These are phyloP conservation scores for Colletotrichum sp. DNA, from an alignment of 2,329 filamentous ascomycete genomes.

Conservation along the genomic window DNA sequence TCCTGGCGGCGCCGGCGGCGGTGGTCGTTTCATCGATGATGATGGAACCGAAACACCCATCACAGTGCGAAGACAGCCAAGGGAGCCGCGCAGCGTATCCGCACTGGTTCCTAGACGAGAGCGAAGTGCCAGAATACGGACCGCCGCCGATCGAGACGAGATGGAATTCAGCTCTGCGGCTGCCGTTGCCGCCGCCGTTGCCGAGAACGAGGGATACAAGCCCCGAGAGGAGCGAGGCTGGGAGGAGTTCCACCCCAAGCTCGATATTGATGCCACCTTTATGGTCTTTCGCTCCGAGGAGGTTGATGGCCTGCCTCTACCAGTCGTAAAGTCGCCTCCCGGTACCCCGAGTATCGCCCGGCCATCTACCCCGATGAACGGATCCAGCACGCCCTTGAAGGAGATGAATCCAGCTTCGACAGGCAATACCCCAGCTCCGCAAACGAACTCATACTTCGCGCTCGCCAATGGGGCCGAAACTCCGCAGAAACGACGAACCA, in stretches of 20 bases:
- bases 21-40: slow-evolving; percentile 81
- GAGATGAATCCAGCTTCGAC: slow-evolving; percentile 47
- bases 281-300: slow-evolving; percentile 82
- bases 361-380: slow-evolving; percentile 45
- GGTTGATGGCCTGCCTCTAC: slow-evolving; percentile 74
- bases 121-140: slow-evolving; percentile 60
- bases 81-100: slow-evolving; percentile 36
- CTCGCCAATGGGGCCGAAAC: slow-evolving; percentile 36
- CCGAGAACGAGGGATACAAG: slow-evolving; percentile 95
- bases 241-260: slow-evolving; percentile 96
- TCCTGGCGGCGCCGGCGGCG: slow-evolving; percentile 84
- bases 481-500: slow-evolving; percentile 46
- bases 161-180: slow-evolving; percentile 87
- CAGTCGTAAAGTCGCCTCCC: slow-evolving; percentile 33
- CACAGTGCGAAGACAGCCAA: slow-evolving; percentile 37
- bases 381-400: slow-evolving; percentile 50
- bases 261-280: slow-evolving; percentile 85
- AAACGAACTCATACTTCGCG: slow-evolving; percentile 36
- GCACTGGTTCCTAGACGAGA: slow-evolving; percentile 59
- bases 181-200: slow-evolving; percentile 84
- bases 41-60: slow-evolving; percentile 63
- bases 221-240: slow-evolving; percentile 94
- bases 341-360: slow-evolving; percentile 30
- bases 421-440: slow-evolving; percentile 47
- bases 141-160: slow-evolving; percentile 58